Evolutionary conservation across 352 stramenopile species (phyloP), one percentile per base, ranked within the genome.

Genomic region (Phytophthora tentaculata): DNA sequence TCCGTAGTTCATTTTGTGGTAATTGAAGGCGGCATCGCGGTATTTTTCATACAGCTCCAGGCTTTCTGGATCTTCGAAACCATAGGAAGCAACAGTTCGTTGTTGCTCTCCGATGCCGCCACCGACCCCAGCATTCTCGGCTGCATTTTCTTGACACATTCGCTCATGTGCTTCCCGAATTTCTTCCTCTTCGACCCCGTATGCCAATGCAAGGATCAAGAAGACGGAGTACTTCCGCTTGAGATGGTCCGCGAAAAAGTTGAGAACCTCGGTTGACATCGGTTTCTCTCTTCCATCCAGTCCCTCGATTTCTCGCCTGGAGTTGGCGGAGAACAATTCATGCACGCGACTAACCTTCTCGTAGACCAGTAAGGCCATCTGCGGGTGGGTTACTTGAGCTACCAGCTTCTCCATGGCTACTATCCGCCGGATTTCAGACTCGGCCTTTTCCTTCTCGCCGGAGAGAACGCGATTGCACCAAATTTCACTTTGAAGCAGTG

Each of bases 161-260:
- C 69, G 61, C 62, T 96, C 88, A 26, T 96, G 88, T 0, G 88
- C 88, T 20, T 90, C 74, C 20, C 88, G 88, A 51, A 96, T 96
- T 47, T 93, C 77, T 24, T 89, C 82, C 62, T 96, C 88, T 24
- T 80, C 69, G 5, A 94, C 79, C 9, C 86, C 88, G 56, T 92
- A 91, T 16, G 84, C 81, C 17, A 96, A 67, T 8, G 88, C 88
- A 13, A 96, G 68, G 22, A 94, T 96, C 32, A 96, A 70, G 54
- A 96, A 96, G 22, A 96, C 88, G 2, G 88, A 91, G 57, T 96
- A 96, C 32, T 96, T 96, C 37, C 88, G 79, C 67, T 96, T 96
- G 19, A 96, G 70, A 61, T 96, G 88, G 26, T 96, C 88, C 1
- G 81, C 72, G 48, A 96, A 96, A 53, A 96, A 96, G 51, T 92